Base-by-base conservation (phyloP, 1,284 basidiomycete genomes). In the Moniliophthora roreri region DNA sequence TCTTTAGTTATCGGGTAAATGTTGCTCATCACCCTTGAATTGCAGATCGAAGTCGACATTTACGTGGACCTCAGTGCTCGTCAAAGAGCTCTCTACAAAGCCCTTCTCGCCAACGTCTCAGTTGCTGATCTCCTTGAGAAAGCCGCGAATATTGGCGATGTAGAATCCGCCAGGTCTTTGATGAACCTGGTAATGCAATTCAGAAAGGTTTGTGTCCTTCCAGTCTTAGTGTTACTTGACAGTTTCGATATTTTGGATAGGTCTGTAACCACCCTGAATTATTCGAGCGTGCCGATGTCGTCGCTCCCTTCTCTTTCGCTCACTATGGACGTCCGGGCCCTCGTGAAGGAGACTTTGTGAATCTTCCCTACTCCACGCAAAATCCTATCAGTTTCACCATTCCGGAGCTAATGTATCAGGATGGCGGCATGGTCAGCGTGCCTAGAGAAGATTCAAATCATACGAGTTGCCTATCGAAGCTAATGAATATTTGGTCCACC, bases 151-250 rank as follows among this genome's bases (percentile, higher is more conserved):
- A 82, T 93, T 54, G 85, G 91, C 28, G 93, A 98, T 64, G 91
- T 87, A 24, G 93, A 94, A 60, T 93, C 91, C 37, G 91, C 94
- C 47, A 85, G 93, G 56, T 93, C 93, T 20, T 77, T 99, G 53
- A 98, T 99, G 96, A 99, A 99, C 72, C 81, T 99, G 58, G 96
- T 99, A 59, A 99, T 99, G 97, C 97, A 99, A 71, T 99, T 99
- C 80, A 89, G 97, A 61, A 99, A 99, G 79, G 91, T 89, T 47
- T 38, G 68, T 60, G 15, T 32, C 40, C 24, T 40, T 37, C 16
- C 44, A 39, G n/a, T n/a, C n/a, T n/a, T 34, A 24, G 47, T 36
- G 41, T 21, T 41, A 36, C 39, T 39, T 18, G 16, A 48, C 2
- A 39, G 20, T 24, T 28, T 37, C 20, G 42, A n/a, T 28, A 9